Conservation (phyloP, 1,139 yeast species). For the Kodamaea derodonti region DNA sequence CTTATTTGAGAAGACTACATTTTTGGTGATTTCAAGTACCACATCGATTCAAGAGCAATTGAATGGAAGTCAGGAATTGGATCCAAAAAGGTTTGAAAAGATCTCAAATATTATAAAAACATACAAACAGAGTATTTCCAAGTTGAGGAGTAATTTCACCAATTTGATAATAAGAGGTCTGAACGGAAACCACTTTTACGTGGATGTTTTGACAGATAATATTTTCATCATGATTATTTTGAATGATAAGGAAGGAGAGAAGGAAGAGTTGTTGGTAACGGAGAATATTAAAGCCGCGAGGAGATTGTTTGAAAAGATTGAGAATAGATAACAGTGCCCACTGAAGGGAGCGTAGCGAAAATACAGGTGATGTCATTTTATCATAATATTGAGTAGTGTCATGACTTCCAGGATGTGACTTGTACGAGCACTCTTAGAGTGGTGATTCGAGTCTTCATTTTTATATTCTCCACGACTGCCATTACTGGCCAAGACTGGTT, state of each 20-base stretch:
- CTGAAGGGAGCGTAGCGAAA: too few relatives aligned
- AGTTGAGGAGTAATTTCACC: slow-evolving; percentile 79
- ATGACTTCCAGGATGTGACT: too few relatives aligned
- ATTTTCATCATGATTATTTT: slow-evolving; percentile 73
- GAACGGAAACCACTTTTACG: slow-evolving; percentile 60
- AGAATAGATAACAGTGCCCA: slow-evolving; percentile 20
- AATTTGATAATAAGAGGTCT: slow-evolving; percentile 74
- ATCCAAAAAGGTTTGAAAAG: slow-evolving; percentile 91
- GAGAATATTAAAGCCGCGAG: slow-evolving; percentile 69
- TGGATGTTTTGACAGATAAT: slow-evolving; percentile 69
- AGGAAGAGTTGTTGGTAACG: slow-evolving; percentile 60
- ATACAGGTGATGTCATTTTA: too few relatives aligned
- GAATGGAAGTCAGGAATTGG: slow-evolving; percentile 33
- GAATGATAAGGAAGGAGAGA: slow-evolving; percentile 39
- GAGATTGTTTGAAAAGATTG: slow-evolving; percentile 62
- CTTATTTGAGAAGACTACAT: slow-evolving; percentile 89
- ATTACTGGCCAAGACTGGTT: too few relatives aligned
- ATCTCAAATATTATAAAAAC: slow-evolving; percentile 92
- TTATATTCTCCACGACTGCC: too few relatives aligned
- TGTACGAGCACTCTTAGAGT: too few relatives aligned
- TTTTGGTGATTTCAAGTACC: slow-evolving; percentile 81
- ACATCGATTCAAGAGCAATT: slow-evolving; percentile 29
- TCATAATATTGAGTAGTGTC: too few relatives aligned
- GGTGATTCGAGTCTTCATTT: too few relatives aligned
- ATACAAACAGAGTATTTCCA: slow-evolving; percentile 88